Conservation (phyloP, 148 eudicot genomes). For the Linanthus parryae region DNA sequence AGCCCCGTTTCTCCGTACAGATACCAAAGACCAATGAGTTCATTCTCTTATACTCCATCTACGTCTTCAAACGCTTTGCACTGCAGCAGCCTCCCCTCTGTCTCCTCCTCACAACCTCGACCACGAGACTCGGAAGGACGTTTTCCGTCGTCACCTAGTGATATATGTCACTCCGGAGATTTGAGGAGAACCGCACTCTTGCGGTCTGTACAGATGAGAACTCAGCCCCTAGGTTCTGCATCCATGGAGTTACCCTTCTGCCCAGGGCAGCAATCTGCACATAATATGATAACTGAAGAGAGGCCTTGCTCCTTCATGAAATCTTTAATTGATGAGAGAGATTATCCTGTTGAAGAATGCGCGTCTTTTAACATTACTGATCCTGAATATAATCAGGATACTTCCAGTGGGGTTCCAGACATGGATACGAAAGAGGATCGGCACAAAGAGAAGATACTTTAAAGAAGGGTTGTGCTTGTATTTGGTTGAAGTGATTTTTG, state of each 20-base stretch:
- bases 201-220: constrained; percentile 91
- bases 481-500: no score
- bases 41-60: constrained; percentile 47
- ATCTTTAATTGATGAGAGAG: constrained; percentile 54
- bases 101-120: constrained; percentile 53
- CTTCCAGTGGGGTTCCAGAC: constrained; percentile 20
- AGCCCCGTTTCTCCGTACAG: constrained; percentile 95
- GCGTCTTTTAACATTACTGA: constrained; percentile 29
- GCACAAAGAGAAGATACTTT: constrained; percentile 14
- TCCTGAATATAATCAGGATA: constrained; percentile 26
- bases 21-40: constrained; percentile 49
- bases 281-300: constrained; percentile 38
- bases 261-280: constrained; percentile 37
- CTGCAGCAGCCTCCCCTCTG: constrained; percentile 18
- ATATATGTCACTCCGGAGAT: constrained; percentile 95
- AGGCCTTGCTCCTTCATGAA: constrained; percentile 51
- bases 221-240: constrained; percentile 59
- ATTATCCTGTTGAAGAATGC: constrained; percentile 37
- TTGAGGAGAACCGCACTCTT: constrained; percentile 81
- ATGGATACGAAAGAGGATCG: constrained; percentile 31
- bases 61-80: constrained; percentile 39
- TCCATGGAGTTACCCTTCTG: constrained; percentile 35
- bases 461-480: neutral
- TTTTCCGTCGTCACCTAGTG: constrained; percentile 96
- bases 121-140: constrained; percentile 85